Conservation (phyloP, 2,329 filamentous ascomycete genomes). For the Sclerotinia trifoliorum region DNA sequence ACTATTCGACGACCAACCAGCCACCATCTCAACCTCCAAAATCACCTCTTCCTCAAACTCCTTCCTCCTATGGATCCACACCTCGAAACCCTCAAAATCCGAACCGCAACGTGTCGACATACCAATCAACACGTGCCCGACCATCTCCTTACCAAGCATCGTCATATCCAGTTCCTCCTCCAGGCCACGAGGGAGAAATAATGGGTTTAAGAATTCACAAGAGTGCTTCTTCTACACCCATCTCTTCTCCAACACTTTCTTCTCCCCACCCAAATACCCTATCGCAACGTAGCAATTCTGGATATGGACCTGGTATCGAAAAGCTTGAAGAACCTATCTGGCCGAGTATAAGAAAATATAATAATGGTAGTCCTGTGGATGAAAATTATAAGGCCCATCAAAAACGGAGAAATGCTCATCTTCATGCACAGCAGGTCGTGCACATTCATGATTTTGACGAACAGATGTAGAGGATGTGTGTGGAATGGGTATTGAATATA, state of each 20-base stretch:
- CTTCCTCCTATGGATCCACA: not conserved
- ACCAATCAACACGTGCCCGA: not conserved
- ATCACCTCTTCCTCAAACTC: slow-evolving; percentile 11
- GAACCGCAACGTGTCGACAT: not conserved
- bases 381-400: not conserved
- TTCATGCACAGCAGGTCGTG: not conserved
- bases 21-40: not conserved
- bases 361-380: not conserved
- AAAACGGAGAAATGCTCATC: not conserved
- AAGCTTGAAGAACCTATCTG: slow-evolving; percentile 8
- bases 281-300: not conserved
- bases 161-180: not conserved
- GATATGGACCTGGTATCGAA: slow-evolving; percentile 14
- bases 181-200: not conserved
- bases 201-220: slow-evolving; percentile 11
- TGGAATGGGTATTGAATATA: too few relatives aligned
- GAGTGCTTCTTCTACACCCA: not conserved
- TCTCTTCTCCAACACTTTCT: not conserved
- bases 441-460: slow-evolving; percentile 19
- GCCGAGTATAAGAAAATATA: not conserved
- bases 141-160: not conserved
- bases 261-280: not conserved
- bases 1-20: not conserved
- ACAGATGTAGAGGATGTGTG: not conserved
- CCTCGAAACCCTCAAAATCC: not conserved